Conservation (phyloP, 2,329 filamentous ascomycete genomes). For the Clonostachys rhizophaga region DNA sequence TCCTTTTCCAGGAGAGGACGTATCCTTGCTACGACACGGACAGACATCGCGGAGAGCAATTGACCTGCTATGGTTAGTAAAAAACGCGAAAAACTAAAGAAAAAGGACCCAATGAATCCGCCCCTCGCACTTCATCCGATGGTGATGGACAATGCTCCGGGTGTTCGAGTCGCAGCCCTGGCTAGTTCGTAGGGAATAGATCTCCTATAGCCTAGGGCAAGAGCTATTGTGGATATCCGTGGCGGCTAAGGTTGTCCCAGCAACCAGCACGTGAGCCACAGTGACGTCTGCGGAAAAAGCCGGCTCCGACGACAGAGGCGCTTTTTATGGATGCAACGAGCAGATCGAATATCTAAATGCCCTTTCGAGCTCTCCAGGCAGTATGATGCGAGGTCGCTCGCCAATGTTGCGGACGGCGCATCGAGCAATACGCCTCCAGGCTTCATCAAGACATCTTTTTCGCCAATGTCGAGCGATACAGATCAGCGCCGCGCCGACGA, state of each 20-base stretch:
- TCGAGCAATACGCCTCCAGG: constrained; percentile 15
- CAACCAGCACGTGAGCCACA: too few relatives aligned
- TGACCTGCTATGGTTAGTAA: constrained; percentile 7
- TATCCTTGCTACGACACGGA: constrained; percentile 86
- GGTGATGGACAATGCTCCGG: too few relatives aligned
- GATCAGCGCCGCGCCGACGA: constrained; percentile 57
- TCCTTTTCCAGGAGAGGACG: constrained; percentile 84
- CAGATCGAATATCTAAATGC: too few relatives aligned
- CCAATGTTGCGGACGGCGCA: constrained; percentile 28
- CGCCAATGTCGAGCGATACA: constrained; percentile 56
- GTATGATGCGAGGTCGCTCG: constrained; percentile 37
- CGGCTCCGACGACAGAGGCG: too few relatives aligned
- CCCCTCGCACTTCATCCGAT: neutral
- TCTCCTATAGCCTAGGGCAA: too few relatives aligned
- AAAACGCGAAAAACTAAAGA: neutral
- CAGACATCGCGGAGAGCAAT: constrained; percentile 43
- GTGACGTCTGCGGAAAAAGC: too few relatives aligned
- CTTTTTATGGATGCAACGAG: too few relatives aligned
- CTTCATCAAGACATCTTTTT: constrained; percentile 34
- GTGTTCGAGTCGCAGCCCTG: neutral
- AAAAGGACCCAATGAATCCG: neutral
- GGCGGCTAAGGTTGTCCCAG: too few relatives aligned
- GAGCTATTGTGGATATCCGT: too few relatives aligned
- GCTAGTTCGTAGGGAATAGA: too few relatives aligned
- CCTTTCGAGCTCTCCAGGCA: neutral